These are phyloP conservation scores for Aspergillus aculeatinus DNA, from an alignment of 2,329 filamentous ascomycete genomes.

Conservation along the genomic window DNA sequence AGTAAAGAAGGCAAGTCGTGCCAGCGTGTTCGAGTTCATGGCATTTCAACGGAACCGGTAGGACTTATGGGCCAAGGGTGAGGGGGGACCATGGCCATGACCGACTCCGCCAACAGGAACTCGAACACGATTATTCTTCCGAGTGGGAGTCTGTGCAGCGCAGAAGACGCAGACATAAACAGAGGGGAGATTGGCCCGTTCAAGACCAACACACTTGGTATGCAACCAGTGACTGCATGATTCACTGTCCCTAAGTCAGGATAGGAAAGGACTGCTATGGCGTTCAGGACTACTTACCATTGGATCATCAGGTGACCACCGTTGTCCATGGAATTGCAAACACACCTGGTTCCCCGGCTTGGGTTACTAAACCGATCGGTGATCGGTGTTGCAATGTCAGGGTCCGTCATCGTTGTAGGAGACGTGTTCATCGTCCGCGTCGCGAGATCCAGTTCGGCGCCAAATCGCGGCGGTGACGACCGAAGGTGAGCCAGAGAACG, in stretches of 20 bases:
- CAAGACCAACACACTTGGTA: conserved; percentile 57
- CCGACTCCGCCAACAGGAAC: conserved; percentile 32
- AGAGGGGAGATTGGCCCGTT: conserved; percentile 47
- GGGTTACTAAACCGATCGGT: conserved; percentile 54
- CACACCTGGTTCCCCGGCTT: conserved; percentile 56
- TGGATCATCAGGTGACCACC: conserved; percentile 60
- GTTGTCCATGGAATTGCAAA: conserved; percentile 56
- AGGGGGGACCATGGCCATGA: conserved; percentile 38
- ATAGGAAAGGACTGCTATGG: neutral
- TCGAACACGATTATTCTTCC: conserved; percentile 38
- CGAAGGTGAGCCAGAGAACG: conserved; percentile 38
- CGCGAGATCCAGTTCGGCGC: conserved; percentile 38
- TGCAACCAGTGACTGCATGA: conserved; percentile 65
- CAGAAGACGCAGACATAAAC: conserved; percentile 55
- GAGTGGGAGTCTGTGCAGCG: conserved; percentile 42
- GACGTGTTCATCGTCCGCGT: conserved; percentile 44
- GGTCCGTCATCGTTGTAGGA: conserved; percentile 53
- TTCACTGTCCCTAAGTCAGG: conserved; percentile 43
- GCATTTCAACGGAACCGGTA: conserved; percentile 34
- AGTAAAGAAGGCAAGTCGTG: conserved; percentile 11
- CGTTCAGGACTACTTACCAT: conserved; percentile 45
- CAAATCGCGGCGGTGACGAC: conserved; percentile 45
- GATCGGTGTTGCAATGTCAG: conserved; percentile 52
- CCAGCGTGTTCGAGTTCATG: neutral
- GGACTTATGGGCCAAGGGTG: conserved; percentile 45